Evolutionary conservation across 2,329 filamentous ascomycete genomes (phyloP).

Genomic region (Colletotrichum noveboracense): DNA sequence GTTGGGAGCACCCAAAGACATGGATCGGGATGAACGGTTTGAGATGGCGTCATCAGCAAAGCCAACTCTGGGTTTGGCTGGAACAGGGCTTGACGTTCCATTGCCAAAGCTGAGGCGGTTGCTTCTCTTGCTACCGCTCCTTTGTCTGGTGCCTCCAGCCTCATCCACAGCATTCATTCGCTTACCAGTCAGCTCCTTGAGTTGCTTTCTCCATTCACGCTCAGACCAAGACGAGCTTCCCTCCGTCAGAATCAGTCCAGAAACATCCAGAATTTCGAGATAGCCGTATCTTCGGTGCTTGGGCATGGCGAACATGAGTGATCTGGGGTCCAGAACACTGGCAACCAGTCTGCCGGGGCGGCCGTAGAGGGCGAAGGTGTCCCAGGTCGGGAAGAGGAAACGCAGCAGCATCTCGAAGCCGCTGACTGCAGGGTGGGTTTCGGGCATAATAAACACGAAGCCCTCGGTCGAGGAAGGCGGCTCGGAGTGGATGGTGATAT

Average conservation of each 20-base stretch:
- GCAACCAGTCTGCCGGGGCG: constrained; percentile 86
- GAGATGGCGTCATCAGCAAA: constrained; percentile 61
- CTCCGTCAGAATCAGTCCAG: constrained; percentile 76
- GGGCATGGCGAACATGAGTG: constrained; percentile 98
- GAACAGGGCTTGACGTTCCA: constrained; percentile 29
- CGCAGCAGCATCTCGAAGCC: constrained; percentile 96
- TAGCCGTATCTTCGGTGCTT: constrained; percentile 88
- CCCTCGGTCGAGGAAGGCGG: constrained; percentile 83
- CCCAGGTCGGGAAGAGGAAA: constrained; percentile 92
- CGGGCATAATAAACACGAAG: constrained; percentile 98
- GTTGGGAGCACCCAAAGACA: constrained; percentile 45
- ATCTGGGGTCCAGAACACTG: constrained; percentile 83
- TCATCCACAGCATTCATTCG: constrained; percentile 70
- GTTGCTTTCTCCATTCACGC: constrained; percentile 83
- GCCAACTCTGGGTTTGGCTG: constrained; percentile 53
- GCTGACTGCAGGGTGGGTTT: constrained; percentile 86
- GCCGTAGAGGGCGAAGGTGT: constrained; percentile 90
- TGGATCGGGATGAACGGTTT: constrained; percentile 57
- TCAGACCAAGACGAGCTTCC: constrained; percentile 83
- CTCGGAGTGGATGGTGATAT: constrained; percentile 83
- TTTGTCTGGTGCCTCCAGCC: constrained; percentile 38
- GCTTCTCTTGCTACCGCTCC: constrained; percentile 63
- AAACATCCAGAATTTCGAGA: constrained; percentile 86
- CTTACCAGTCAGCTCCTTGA: constrained; percentile 87
- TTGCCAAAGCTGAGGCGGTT: constrained; percentile 60